Evolutionary conservation across 2,329 filamentous ascomycete species (phyloP), one percentile per base, ranked within the genome.

Genomic region (Cytospora leucostoma): DNA sequence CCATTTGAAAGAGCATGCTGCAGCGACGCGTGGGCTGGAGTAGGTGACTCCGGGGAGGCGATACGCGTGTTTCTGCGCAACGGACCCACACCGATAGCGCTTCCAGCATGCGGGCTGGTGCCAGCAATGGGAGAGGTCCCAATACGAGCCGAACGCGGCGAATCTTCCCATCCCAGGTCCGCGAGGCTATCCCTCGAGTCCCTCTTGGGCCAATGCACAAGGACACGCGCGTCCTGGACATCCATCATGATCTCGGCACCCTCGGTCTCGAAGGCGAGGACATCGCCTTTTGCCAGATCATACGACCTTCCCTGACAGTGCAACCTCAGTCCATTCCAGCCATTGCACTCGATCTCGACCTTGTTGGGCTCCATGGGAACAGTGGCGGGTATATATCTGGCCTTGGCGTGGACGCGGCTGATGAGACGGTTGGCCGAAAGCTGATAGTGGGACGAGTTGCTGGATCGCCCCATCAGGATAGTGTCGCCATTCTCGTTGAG

Each of bases 251-350:
- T 93, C 71, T 96, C 93, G 19, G 88, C 88, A 68, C 88, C 87
- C 73, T 93, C 91, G 35, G 93, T 93, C 77, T 96, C 92, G 63
- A 93, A 96, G 54, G 88, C 90, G 76, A 97, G 98, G 56, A 87
- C 90, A 74, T 97, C 93, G 19, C 91, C 92, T 79, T 97, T 97
- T 67, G 82, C 83, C 71, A 99, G 78, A 68, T 97, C 92, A 81
- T 91, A 94, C 3, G 92, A 90, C 68, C 89, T 88, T 62, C 92
- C 92, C 76, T 94, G 90, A 79, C 92, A 97, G 78, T 97, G 93
- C 69, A 99, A 79, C 79, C 92, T 96, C 68, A 95, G 82, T 17
- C 95, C 95, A 75, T 99, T 99, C 94, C 94, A 98, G 27, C 95
- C 95, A 71, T 90, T 86, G 80, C 95, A 99, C 71, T 92, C 84